Conservation (phyloP, 2,329 filamentous ascomycete species). For the Claviceps pazoutovae region DNA sequence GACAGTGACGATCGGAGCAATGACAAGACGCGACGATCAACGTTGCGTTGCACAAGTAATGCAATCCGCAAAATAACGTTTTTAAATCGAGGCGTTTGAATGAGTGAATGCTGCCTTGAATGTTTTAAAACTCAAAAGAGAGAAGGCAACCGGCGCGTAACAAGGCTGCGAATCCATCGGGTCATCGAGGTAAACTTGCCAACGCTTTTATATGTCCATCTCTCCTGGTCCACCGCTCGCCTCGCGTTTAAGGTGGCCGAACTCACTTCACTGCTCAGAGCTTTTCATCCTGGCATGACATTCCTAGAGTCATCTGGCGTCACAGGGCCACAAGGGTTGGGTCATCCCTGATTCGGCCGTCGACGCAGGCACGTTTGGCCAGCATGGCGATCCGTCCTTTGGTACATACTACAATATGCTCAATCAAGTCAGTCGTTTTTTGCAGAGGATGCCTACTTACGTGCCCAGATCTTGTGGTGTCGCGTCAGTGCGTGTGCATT, state of each 20-base stretch:
- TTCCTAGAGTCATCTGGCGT: not conserved
- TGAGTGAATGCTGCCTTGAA: not conserved
- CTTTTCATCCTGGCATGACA: too few relatives aligned
- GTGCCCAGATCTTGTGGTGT: too few relatives aligned
- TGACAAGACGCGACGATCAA: not conserved
- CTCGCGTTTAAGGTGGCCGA: not conserved
- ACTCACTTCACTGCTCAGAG: too few relatives aligned
- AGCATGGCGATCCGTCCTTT: not conserved
- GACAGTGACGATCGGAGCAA: too few relatives aligned
- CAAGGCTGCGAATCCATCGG: not conserved
- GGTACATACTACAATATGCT: not conserved
- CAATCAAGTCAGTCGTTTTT: not conserved
- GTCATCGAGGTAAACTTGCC: not conserved
- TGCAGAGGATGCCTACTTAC: too few relatives aligned
- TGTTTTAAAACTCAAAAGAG: not conserved
- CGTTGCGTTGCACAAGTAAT: not conserved
- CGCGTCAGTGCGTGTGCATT: too few relatives aligned
- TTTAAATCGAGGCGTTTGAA: not conserved
- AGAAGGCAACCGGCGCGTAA: not conserved
- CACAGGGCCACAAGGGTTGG: not conserved
- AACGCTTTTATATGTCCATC: not conserved
- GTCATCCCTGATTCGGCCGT: not conserved
- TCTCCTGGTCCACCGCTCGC: not conserved
- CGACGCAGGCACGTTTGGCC: not conserved
- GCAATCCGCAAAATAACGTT: not conserved